A percentile compares a stretch with the other conserved stretches of the same genome.
These are phyloP conservation scores for Hypoxylon rickii DNA, from an alignment of 495 filamentous ascomycete species.

Conservation along the genomic window DNA sequence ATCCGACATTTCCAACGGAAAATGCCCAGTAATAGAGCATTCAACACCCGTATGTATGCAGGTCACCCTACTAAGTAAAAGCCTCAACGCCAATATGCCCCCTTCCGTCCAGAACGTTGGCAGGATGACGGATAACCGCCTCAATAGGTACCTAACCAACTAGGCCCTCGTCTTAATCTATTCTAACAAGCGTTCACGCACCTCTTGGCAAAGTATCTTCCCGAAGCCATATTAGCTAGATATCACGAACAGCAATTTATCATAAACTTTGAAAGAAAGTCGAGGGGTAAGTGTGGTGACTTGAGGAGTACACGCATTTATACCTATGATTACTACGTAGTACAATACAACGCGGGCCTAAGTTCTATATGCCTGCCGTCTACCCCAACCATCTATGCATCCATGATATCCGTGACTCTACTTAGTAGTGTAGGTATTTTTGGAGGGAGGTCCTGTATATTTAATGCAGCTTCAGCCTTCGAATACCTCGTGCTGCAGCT, in stretches of 20 bases:
- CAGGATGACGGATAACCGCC: constrained; percentile 11
- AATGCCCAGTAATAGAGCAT: too few species aligned
- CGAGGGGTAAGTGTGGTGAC: not conserved
- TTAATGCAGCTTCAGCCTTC: constrained; percentile 63
- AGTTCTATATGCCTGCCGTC: constrained; percentile 23
- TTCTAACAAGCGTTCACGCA: too few species aligned
- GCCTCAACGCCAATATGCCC: too few species aligned
- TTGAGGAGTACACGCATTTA: not conserved
- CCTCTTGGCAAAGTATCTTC: too few species aligned
- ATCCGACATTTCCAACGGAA: constrained; percentile 8
- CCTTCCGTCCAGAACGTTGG: constrained; percentile 12
- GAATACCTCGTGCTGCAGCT: constrained; percentile 84
- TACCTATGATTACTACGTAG: too few species aligned
- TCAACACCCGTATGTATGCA: too few species aligned
- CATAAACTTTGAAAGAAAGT: not conserved
- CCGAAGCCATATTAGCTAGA: too few species aligned
- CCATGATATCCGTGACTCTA: constrained; percentile 15
- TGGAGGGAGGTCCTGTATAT: not conserved
- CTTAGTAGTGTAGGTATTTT: not conserved
- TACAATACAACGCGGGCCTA: too few species aligned
- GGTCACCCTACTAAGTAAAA: too few species aligned
- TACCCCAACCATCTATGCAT: constrained; percentile 16
- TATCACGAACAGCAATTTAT: too few species aligned
- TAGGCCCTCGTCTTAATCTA: too few species aligned
- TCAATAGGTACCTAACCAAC: too few species aligned